These are phyloP conservation scores for Mrakiaceae sp. DNA, from an alignment of 1,284 basidiomycete genomes.

Conservation along the genomic window DNA sequence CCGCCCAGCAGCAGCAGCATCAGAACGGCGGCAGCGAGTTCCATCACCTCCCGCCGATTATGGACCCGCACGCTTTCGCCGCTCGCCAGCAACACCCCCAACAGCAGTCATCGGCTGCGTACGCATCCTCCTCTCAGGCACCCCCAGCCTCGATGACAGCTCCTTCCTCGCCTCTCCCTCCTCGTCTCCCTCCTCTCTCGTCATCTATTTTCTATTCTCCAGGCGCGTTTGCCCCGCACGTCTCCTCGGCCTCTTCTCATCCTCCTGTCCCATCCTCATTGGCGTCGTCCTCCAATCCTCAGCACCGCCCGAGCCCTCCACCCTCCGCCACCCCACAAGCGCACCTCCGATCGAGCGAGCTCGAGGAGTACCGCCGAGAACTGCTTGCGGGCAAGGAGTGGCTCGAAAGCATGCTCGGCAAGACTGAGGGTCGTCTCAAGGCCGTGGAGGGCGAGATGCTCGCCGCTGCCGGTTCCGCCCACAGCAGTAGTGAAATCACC, in stretches of 20 bases:
- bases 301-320: not conserved
- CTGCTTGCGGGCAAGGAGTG: conserved; percentile 12
- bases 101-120: not conserved
- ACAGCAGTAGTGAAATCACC: not conserved
- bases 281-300: not conserved
- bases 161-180: not conserved
- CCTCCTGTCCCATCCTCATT: not conserved
- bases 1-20: not conserved
- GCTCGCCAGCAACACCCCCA: not conserved
- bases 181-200: not conserved
- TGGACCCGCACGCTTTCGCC: not conserved
- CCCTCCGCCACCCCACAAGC: not conserved
- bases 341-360: not conserved
- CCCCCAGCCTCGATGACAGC: not conserved
- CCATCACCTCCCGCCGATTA: not conserved
- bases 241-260: not conserved
- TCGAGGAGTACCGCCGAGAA: conserved; percentile 6
- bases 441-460: conserved; percentile 1
- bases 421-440: not conserved
- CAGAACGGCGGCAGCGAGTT: conserved; percentile 1
- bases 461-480: not conserved
- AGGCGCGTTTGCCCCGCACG: not conserved
- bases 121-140: not conserved
- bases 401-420: conserved; percentile 9
- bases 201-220: not conserved